Base-by-base conservation (phyloP, 1,139 yeast genomes). In the Pichia sp. region DNA sequence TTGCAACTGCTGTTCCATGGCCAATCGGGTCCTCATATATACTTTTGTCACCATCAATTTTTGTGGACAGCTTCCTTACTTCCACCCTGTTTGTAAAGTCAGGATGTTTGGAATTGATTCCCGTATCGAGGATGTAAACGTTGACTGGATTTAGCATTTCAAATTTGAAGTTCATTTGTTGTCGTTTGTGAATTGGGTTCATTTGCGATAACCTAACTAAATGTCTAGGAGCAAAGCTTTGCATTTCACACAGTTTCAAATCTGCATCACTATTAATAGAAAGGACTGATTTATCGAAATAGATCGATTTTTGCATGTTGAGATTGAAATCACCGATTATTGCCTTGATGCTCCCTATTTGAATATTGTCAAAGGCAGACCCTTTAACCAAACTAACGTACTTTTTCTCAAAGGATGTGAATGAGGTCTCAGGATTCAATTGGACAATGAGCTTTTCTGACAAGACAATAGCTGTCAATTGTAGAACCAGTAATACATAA, bases 1-100 rank as follows among this genome's bases (percentile, higher is more conserved):
- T 96, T 0, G 96, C 95, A 2, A 90, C 93, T 67, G 90, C 96
- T 0, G 96, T 88, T 1, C 87, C 86, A 60, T 81, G 85, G 1
- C 84, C 85, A 61, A 78, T 77, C 4, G 62, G 57, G 60, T 80
- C 84, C 0, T 78, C 48, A 14, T 36, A 36, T 6, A 36, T 14
- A 36, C 7, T 36, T 36, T 14, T 16, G 10, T 9, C 16, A 2
- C 6, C 40, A 12, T 36, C n/a, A 14, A 36, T 12, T 12, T 12
- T 36, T 14, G 34, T 8, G 43, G 33, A 45, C 55, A 59, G 12
- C 59, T 62, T 1, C 80, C 74, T 49, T 77, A 72, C 58, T 75
- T 78, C 57, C 0, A 78, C 81, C 48, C 84, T 67, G 1, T 77
- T 77, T 49, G 72, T 75, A 60, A 80, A 77, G 54, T 79, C 79